These are phyloP conservation scores for Rosa chinensis DNA, from an alignment of 306 rosid species.

Conservation along the genomic window DNA sequence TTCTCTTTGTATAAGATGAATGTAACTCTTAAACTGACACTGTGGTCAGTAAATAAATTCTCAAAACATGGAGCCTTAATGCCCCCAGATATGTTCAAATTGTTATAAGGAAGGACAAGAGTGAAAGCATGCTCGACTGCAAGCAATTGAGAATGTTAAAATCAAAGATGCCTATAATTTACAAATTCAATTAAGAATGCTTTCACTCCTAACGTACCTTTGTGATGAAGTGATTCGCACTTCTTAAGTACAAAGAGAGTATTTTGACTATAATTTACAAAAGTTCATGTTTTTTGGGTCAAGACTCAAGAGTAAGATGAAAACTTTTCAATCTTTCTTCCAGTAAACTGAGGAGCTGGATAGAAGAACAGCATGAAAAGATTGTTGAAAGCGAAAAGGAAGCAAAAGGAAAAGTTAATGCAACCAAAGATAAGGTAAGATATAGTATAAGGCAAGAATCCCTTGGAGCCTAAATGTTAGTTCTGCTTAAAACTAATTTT, in stretches of 20 bases:
- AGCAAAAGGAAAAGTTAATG: constrained; percentile 38
- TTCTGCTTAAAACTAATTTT: not conserved
- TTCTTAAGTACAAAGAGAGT: constrained; percentile 34
- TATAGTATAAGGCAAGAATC: not conserved
- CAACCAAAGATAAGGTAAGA: constrained; percentile 46
- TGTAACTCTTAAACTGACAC: too few relatives aligned
- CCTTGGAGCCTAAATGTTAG: not conserved
- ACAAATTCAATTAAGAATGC: too few relatives aligned
- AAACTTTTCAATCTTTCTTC: constrained; percentile 7
- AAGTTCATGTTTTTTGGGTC: not conserved
- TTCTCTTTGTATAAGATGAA: too few relatives aligned
- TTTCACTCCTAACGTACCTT: constrained; percentile 43
- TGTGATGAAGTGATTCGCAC: constrained; percentile 57
- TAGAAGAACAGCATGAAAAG: constrained; percentile 38
- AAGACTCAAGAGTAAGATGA: constrained; percentile 3
- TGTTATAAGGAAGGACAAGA: too few relatives aligned
- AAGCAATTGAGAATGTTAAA: too few relatives aligned
- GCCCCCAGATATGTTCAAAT: too few relatives aligned
- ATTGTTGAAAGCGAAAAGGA: constrained; percentile 31
- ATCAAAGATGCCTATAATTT: too few relatives aligned
- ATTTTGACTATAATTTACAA: not conserved
- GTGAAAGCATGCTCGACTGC: too few relatives aligned
- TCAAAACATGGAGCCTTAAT: too few relatives aligned
- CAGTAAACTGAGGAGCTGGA: constrained; percentile 52
- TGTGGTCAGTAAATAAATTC: too few relatives aligned